Evolutionary conservation across 2,329 filamentous ascomycete species (phyloP), one percentile per base, ranked within the genome.

Genomic region (Sphaerulina musiva): DNA sequence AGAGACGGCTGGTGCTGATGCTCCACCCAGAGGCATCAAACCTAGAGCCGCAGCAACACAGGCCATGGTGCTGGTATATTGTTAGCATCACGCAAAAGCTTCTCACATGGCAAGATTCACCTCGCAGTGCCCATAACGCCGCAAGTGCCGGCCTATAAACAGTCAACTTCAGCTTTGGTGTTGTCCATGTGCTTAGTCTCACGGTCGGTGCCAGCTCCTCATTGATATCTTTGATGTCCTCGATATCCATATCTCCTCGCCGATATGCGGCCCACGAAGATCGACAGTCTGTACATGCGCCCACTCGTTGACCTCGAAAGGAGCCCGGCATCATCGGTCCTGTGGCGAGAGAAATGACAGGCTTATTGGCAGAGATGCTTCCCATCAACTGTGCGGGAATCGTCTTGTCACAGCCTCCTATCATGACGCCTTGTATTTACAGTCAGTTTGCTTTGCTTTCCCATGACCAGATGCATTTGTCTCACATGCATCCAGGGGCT

Each of bases 301-400:
- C 85, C 1, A 89, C 78, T 0, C 85, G 73, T 1, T 76, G 73
- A 0, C 85, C 85, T 10, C 77, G 74, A 58, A 85, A 79, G 39
- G 80, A 86, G 0, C 85, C 86, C 0, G 85, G 84, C 80, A 88
- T 82, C 84, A 89, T 89, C 0, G 86, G 85, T 0, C 85, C 85
- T 0, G 85, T 88, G 0, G 87, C 78, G 0, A 89, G 72, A 23
- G 83, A 84, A 1, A 89, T 65, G 1, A 86, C 77, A 0, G 85
- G 84, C 64, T 87, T 88, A 59, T 88, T 86, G 0, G 85, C 85
- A 0, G 84, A 87, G 12, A 89, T 84, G 0, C 80, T 85, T 1
- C 85, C 86, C 86, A 89, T 89, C 1, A 89, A 68, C 64, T 89
- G 85, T 1, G 85, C 86, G 0, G 85, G 85, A 0, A 83, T 82